These are phyloP conservation scores for Backusella tuberculispora DNA, from an alignment of 192 early-diverging fungal genomes.

Conservation along the genomic window DNA sequence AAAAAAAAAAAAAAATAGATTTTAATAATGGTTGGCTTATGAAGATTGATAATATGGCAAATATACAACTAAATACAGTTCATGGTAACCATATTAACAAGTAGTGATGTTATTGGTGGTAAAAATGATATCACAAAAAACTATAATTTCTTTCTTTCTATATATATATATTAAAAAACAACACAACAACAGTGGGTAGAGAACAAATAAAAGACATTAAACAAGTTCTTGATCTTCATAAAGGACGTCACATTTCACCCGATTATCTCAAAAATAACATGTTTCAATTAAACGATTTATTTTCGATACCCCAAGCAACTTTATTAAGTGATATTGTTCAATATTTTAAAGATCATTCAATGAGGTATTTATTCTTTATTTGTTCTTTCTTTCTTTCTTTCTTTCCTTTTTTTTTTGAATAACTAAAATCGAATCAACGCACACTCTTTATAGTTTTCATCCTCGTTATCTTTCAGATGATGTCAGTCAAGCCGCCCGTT, in stretches of 20 bases:
- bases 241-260: conserved; percentile 60
- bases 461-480: conserved; percentile 67
- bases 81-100: conserved; percentile 30
- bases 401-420: neutral
- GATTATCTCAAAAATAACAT: conserved; percentile 59
- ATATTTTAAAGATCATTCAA: conserved; percentile 59
- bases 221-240: conserved; percentile 57
- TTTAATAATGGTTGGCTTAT: conserved; percentile 59
- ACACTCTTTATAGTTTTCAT: conserved; percentile 47
- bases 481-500: conserved; percentile 51
- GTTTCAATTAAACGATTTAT: conserved; percentile 65
- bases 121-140: too few relatives aligned
- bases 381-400: neutral
- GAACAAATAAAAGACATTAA: conserved; percentile 57
- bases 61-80: conserved; percentile 60
- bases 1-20: conserved; percentile 37
- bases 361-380: conserved; percentile 33
- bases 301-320: conserved; percentile 58
- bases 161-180: too few relatives aligned
- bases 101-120: too few relatives aligned
- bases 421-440: neutral
- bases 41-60: conserved; percentile 65
- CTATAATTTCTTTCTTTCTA: too few relatives aligned
- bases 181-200: conserved; percentile 51
- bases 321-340: conserved; percentile 63